Conservation (phyloP, 2,329 filamentous ascomycete genomes). For the Plectosphaerella plurivora region DNA sequence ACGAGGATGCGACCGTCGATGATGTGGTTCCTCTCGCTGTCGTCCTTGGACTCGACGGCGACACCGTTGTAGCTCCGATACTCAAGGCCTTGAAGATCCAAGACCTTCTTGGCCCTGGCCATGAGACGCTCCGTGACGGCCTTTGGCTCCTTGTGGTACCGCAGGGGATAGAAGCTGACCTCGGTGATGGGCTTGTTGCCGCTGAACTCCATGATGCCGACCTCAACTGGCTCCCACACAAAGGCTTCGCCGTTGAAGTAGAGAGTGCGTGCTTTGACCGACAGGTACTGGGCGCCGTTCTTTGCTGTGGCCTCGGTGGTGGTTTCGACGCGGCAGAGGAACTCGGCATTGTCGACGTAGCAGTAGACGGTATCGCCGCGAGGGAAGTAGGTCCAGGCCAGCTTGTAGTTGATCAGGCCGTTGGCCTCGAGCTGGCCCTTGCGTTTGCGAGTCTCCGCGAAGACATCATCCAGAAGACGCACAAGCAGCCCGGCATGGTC, state of each 20-base stretch:
- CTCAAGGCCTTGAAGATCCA: conserved; percentile 35
- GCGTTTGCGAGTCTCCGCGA: conserved; percentile 31
- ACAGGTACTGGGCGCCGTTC: conserved; percentile 10
- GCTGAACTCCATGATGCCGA: conserved; percentile 25
- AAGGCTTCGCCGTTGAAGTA: conserved; percentile 35
- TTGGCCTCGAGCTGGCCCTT: conserved; percentile 27
- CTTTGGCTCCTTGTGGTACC: conserved; percentile 23
- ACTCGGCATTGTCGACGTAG: conserved; percentile 32
- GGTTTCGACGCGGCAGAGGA: conserved; percentile 32
- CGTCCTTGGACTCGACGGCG: conserved; percentile 20
- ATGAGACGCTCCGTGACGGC: conserved; percentile 22
- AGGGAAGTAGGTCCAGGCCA: conserved; percentile 41
- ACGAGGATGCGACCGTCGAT: conserved; percentile 35
- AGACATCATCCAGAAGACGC: conserved; percentile 35
- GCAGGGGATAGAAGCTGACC: conserved; percentile 31
- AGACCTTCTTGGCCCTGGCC: conserved; percentile 29
- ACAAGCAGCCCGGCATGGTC: conserved; percentile 34
- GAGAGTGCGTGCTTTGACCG: conserved; percentile 27
- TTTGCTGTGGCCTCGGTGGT: conserved; percentile 21
- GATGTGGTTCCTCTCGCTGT: conserved; percentile 23
- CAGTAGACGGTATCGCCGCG: conserved; percentile 31
- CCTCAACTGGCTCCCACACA: conserved; percentile 28
- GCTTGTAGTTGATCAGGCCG: conserved; percentile 33
- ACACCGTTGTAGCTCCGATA: conserved; percentile 38
- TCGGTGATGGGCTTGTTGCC: conserved; percentile 37